Conservation (phyloP, 768 basidiomycete species). For the Xerocomus brunneocitrinus region DNA sequence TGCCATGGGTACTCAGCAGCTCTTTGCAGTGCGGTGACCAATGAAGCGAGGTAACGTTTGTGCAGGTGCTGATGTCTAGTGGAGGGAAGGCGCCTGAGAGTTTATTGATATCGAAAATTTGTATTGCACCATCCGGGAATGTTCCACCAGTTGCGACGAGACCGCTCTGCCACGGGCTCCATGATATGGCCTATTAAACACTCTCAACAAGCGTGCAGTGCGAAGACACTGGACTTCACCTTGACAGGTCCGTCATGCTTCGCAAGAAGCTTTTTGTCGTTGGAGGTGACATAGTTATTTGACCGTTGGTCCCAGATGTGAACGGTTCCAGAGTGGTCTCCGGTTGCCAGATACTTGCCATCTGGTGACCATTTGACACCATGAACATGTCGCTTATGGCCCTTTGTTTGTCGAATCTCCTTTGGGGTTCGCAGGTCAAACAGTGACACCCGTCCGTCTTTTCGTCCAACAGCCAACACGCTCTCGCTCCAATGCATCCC, state of each 20-base stretch:
- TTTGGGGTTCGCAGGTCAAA: conserved; percentile 34
- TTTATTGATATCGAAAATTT: conserved; percentile 44
- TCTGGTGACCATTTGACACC: conserved; percentile 41
- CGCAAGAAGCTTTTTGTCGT: conserved; percentile 35
- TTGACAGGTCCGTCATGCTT: conserved; percentile 44
- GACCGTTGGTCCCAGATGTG: conserved; percentile 44
- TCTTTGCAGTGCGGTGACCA: conserved; percentile 83
- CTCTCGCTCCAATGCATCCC: conserved; percentile 39
- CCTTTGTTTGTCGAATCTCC: conserved; percentile 25
- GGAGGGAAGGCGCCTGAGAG: conserved; percentile 45
- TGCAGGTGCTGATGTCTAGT: conserved; percentile 38
- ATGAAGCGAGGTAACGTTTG: conserved; percentile 56
- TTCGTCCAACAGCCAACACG: conserved; percentile 37
- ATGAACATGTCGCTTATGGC: conserved; percentile 34
- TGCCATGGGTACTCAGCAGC: conserved; percentile 74
- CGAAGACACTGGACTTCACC: conserved; percentile 20
- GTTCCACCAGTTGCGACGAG: conserved; percentile 65
- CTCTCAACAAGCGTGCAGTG: neutral
- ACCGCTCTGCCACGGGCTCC: conserved; percentile 71
- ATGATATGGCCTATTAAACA: conserved; percentile 54
- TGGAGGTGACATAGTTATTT: conserved; percentile 26
- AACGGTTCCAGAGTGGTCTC: conserved; percentile 39
- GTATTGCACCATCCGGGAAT: conserved; percentile 55
- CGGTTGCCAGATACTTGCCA: conserved; percentile 37
- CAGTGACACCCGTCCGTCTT: conserved; percentile 35